Conservation (phyloP, 1,139 yeast genomes). For the Meyerozyma smithsonii region DNA sequence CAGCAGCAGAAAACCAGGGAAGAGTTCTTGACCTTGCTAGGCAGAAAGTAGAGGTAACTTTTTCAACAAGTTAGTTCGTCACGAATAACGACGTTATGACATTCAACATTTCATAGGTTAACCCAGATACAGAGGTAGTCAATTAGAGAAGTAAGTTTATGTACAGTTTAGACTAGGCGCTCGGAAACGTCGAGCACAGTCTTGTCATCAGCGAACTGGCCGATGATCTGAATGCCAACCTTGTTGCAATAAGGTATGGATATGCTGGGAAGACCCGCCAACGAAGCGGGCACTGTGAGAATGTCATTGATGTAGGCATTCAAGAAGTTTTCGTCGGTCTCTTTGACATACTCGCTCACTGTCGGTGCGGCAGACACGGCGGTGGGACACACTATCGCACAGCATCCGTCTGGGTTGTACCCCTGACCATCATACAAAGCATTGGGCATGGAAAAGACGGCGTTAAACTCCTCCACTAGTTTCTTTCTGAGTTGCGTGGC, state of each 20-base stretch:
- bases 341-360: constrained; percentile 33
- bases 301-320: constrained; percentile 76
- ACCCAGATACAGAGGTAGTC: not conserved
- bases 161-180: not conserved
- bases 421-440: constrained; percentile 22
- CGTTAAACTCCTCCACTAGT: constrained; percentile 62
- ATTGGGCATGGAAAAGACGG: constrained; percentile 53
- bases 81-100: constrained; percentile 32
- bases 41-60: constrained; percentile 35
- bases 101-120: constrained; percentile 30
- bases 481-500: constrained; percentile 67
- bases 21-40: constrained; percentile 82
- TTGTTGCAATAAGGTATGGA: constrained; percentile 58
- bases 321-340: constrained; percentile 42
- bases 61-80: constrained; percentile 8
- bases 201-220: constrained; percentile 81
- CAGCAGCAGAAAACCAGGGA: constrained; percentile 93
- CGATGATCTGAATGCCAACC: constrained; percentile 66
- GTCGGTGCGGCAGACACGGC: constrained; percentile 57
- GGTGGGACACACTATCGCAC: constrained; percentile 72
- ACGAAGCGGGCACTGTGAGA: constrained; percentile 82
- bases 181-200: constrained; percentile 44
- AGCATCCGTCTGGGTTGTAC: constrained; percentile 41
- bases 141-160: not conserved
- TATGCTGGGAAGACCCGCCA: constrained; percentile 88